These are phyloP conservation scores for Hamigera avellanea DNA, from an alignment of 495 filamentous ascomycete species.

Conservation along the genomic window DNA sequence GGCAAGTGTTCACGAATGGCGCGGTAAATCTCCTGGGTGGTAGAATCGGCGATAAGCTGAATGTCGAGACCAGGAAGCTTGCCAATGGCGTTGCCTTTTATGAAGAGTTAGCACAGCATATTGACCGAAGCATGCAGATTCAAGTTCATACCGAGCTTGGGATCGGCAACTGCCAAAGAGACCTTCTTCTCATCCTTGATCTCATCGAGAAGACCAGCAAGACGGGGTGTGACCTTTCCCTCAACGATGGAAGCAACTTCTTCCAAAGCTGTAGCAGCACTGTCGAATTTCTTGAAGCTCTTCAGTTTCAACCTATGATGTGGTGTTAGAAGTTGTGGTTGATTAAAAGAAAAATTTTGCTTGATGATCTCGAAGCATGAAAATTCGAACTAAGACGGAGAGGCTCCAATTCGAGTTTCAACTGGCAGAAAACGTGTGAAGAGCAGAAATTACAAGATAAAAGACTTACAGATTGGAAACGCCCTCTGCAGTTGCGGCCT, in stretches of 20 bases:
- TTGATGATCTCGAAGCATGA: background rate
- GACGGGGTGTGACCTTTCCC: constrained; percentile 89
- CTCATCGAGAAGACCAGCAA: constrained; percentile 68
- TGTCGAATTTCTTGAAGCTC: constrained; percentile 94
- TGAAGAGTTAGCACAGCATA: constrained; percentile 4
- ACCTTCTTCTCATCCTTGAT: constrained; percentile 98
- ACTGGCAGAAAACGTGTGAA: no score
- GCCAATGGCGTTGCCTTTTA: constrained; percentile 66
- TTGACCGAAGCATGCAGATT: background rate
- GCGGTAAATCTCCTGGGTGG: constrained; percentile 80
- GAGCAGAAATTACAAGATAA: constrained; percentile 2
- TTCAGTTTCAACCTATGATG: constrained; percentile 74
- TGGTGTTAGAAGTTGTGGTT: constrained; percentile 15
- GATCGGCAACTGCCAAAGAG: constrained; percentile 88
- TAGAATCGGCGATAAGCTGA: constrained; percentile 74
- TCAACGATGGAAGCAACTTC: constrained; percentile 82
- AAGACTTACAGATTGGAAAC: constrained; percentile 70
- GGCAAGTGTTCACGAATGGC: constrained; percentile 84
- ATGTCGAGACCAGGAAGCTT: constrained; percentile 83
- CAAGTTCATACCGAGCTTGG: constrained; percentile 60
- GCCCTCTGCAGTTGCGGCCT: constrained; percentile 71
- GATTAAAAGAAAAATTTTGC: constrained; percentile 12
- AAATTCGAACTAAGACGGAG: background rate
- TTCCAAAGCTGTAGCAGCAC: constrained; percentile 70
- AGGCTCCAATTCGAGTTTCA: no score